These are phyloP conservation scores for Herpetospermum pedunculosum DNA, from an alignment of 306 rosid genomes.

Conservation along the genomic window DNA sequence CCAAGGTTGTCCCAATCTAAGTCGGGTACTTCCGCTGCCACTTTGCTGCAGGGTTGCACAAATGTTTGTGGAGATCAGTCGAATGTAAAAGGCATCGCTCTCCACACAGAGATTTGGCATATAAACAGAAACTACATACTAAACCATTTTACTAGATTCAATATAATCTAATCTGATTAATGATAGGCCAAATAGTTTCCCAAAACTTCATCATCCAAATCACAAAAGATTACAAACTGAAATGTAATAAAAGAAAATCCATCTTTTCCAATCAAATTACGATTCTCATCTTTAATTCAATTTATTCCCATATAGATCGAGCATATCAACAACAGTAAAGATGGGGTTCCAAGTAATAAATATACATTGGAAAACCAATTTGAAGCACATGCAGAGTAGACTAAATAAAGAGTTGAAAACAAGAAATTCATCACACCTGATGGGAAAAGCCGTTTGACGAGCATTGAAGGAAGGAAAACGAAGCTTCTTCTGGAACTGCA, in stretches of 20 bases:
- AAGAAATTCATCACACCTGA: conserved; percentile 16
- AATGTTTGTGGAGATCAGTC: not conserved
- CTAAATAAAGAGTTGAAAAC: not conserved
- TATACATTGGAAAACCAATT: not conserved
- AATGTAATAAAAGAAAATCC: not conserved
- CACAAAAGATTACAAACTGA: not conserved
- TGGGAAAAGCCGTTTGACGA: conserved; percentile 20
- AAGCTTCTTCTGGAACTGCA: conserved; percentile 39
- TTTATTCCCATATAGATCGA: not conserved
- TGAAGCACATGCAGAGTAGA: not conserved
- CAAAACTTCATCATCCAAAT: not conserved
- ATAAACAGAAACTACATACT: too few relatives aligned
- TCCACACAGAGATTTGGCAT: not conserved
- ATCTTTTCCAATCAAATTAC: not conserved
- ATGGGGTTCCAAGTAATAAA: not conserved
- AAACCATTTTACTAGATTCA: not conserved
- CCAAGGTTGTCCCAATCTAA: conserved; percentile 91
- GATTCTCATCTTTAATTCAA: not conserved
- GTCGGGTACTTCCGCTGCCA: conserved; percentile 40
- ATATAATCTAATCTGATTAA: not conserved
- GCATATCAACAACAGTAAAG: not conserved
- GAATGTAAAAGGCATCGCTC: not conserved
- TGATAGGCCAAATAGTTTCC: not conserved
- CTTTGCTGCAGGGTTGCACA: conserved; percentile 16
- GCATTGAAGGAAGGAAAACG: conserved; percentile 24